Evolutionary conservation across 2,329 filamentous ascomycete species (phyloP).

Genomic region (Epichloe gansuensis): DNA sequence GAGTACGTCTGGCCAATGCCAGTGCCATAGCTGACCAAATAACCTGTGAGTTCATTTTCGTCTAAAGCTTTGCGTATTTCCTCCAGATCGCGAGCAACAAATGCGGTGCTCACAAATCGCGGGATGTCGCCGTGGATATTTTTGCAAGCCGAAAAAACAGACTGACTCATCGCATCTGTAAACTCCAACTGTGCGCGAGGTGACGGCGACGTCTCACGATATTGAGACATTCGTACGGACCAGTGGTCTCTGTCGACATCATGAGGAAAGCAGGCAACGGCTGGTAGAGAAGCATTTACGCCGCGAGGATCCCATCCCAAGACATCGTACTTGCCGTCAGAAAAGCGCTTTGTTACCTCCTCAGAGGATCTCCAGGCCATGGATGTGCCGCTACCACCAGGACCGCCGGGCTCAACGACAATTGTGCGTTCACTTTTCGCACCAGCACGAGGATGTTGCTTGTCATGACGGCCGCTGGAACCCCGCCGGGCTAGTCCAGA

Average conservation of each 20-base stretch:
- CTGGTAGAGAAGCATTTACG: slow-evolving; percentile 34
- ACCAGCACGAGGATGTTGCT: slow-evolving; percentile 11
- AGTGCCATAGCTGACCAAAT: slow-evolving; percentile 39
- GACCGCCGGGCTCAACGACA: slow-evolving; percentile 38
- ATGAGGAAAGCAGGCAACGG: slow-evolving; percentile 33
- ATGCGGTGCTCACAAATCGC: slow-evolving; percentile 33
- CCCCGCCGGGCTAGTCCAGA: slow-evolving; percentile 25
- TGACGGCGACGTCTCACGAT: slow-evolving; percentile 24
- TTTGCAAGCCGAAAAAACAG: slow-evolving; percentile 31
- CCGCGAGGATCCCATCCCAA: slow-evolving; percentile 44
- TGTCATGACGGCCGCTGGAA: neutral
- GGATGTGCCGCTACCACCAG: slow-evolving; percentile 34
- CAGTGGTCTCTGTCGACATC: slow-evolving; percentile 35
- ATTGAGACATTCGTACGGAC: slow-evolving; percentile 26
- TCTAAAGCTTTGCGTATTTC: slow-evolving; percentile 32
- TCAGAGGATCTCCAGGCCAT: slow-evolving; percentile 28
- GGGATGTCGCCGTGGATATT: slow-evolving; percentile 31
- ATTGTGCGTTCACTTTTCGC: slow-evolving; percentile 34
- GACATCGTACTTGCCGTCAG: slow-evolving; percentile 31
- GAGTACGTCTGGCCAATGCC: slow-evolving; percentile 40
- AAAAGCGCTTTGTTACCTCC: slow-evolving; percentile 26
- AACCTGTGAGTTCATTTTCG: slow-evolving; percentile 35
- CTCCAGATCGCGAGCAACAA: slow-evolving; percentile 36
- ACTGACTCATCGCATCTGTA: slow-evolving; percentile 34
- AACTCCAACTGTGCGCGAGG: slow-evolving; percentile 28